Evolutionary conservation across 768 basidiomycete genomes (phyloP).

Genomic region (Pisolithus microcarpus): DNA sequence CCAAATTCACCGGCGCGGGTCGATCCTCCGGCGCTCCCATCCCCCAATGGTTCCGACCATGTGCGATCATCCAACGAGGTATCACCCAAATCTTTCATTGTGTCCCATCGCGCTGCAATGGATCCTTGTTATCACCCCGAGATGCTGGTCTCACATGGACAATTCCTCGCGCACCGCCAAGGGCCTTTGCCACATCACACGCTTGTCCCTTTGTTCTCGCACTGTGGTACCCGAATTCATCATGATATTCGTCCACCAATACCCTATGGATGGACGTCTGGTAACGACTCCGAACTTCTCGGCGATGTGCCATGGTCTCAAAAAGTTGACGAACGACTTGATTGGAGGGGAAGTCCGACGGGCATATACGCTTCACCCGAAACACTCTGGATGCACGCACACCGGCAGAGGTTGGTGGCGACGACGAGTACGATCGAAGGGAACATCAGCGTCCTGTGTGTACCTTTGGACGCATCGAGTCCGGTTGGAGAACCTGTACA

Average conservation of each 20-base stretch:
- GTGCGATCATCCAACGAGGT: not conserved
- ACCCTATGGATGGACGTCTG: constrained; percentile 42
- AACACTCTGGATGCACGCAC: constrained; percentile 43
- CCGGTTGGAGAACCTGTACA: constrained; percentile 30
- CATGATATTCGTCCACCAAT: constrained; percentile 48
- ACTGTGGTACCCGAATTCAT: constrained; percentile 43
- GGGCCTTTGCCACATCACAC: constrained; percentile 40
- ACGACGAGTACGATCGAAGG: constrained; percentile 35
- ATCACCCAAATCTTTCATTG: constrained; percentile 26
- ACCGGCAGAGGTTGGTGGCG: constrained; percentile 43
- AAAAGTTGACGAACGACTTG: constrained; percentile 52
- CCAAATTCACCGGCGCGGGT: constrained; percentile 22
- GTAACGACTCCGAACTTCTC: constrained; percentile 33
- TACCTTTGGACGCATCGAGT: constrained; percentile 20
- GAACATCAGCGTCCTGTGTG: constrained; percentile 33
- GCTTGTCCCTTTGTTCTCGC: constrained; percentile 49
- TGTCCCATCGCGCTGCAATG: constrained; percentile 30
- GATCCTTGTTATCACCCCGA: constrained; percentile 32
- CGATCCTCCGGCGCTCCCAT: constrained; percentile 25
- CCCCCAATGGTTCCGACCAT: not conserved
- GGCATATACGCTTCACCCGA: constrained; percentile 43
- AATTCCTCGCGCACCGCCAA: constrained; percentile 40
- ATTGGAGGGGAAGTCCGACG: constrained; percentile 73
- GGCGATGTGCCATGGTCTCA: constrained; percentile 56
- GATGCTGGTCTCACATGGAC: constrained; percentile 37